Conservation (phyloP, 2,329 filamentous ascomycete species). For the Xylariales sp. region DNA sequence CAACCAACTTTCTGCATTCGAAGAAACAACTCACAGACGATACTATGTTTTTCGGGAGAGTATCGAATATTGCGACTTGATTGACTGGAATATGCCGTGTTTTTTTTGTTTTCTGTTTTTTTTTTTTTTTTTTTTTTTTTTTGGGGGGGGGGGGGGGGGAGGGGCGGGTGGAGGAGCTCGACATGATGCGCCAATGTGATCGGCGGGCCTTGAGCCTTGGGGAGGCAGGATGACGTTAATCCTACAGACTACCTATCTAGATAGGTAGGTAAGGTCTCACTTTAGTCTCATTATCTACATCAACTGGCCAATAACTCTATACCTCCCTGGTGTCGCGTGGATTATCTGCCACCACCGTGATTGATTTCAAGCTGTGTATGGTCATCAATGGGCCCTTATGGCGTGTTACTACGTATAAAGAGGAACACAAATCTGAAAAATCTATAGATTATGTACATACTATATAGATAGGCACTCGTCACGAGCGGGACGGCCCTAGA, state of each 20-base stretch:
- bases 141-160: too few species aligned
- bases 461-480: background rate
- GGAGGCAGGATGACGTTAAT: constrained; percentile 30
- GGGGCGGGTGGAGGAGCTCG: background rate
- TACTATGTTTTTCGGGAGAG: background rate
- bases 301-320: constrained; percentile 8
- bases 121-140: too few species aligned
- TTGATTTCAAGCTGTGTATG: constrained; percentile 5
- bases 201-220: constrained; percentile 18
- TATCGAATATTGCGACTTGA: background rate
- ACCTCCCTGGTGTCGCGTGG: constrained; percentile 19
- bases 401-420: background rate
- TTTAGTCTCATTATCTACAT: background rate
- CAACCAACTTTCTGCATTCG: background rate
- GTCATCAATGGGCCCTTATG: background rate
- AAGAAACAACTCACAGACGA: background rate
- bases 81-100: constrained; percentile 5
- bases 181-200: constrained; percentile 28
- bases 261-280: background rate
- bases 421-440: background rate
- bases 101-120: background rate
- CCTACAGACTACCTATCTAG: constrained; percentile 6
- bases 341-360: constrained; percentile 24
- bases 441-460: background rate
- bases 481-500: constrained; percentile 16